Base-by-base conservation (phyloP, 331 rosid genomes). In the Quercus tomentella region DNA sequence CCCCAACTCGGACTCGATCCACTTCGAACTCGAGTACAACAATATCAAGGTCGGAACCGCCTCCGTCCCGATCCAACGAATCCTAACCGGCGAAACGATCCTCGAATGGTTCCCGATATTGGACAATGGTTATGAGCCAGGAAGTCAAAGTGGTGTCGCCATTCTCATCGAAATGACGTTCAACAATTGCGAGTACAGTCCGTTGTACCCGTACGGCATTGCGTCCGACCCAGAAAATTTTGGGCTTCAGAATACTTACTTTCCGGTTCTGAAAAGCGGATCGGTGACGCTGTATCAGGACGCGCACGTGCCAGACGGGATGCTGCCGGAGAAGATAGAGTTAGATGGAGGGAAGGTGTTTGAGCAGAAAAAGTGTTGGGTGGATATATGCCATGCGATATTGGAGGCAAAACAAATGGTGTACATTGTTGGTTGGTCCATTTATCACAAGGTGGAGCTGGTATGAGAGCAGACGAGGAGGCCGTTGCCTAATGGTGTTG, bases 351-450 rank as follows among this genome's bases (percentile, higher is more conserved):
- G 91, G 12, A 73, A 79, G 76, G 84, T 88, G 54, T 96, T 33
- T 15, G 56, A 35, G 72, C 88, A 81, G 1, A 92, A 61, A 66
- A 90, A 78, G 15, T 91, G 98, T 72, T 93, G 99, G 99, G 98
- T 93, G 79, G 99, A 96, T 78, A 91, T 96, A 2, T 96, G 99
- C 68, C 60, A 93, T 70, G 98, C 98, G 26, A 91, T 96, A 17
- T 23, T 89, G 2, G 98, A 96, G 87, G 99, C 99, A 68, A 98
- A 96, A 62, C 98, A 96, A 76, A 56, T 96, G 96, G 81, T 96
- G n/a, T 96, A 96, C 77, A 72, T 96, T 4, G 82, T 62, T 33
- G 98, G 99, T 17, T 96, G 99, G 99, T 96, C 99, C 7, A 77
- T 96, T 35, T 93, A 68, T 66, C 92, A 91, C 73, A 93, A 93